A percentile compares a stretch with the other conserved stretches of the same genome.
These are phyloP conservation scores for Boletus insuetus DNA, from an alignment of 768 basidiomycete species.

Conservation along the genomic window DNA sequence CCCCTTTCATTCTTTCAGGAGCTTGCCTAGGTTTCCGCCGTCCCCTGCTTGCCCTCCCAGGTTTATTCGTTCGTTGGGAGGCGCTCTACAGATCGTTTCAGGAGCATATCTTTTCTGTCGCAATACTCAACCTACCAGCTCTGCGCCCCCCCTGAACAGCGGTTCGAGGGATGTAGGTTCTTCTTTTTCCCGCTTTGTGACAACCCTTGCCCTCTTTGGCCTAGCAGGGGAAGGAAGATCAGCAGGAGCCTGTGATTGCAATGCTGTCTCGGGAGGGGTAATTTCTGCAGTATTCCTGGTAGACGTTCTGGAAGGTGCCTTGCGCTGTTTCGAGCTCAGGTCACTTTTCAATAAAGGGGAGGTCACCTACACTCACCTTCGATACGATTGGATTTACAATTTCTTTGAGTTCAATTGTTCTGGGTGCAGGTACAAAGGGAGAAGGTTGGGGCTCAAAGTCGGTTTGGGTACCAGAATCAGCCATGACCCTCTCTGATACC, in stretches of 20 bases:
- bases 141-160: not conserved
- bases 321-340: constrained; percentile 26
- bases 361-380: constrained; percentile 15
- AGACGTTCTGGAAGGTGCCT: constrained; percentile 23
- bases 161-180: constrained; percentile 12
- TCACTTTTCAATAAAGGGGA: not conserved
- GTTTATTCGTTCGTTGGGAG: constrained; percentile 13
- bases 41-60: constrained; percentile 13
- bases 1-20: constrained; percentile 18
- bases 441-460: constrained; percentile 18
- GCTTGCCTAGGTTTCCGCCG: constrained; percentile 25
- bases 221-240: constrained; percentile 26
- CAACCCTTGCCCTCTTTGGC: constrained; percentile 30
- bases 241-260: constrained; percentile 11
- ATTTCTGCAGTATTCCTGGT: constrained; percentile 16
- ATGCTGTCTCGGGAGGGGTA: constrained; percentile 8
- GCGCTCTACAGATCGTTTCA: constrained; percentile 11
- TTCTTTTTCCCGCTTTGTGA: constrained; percentile 28
- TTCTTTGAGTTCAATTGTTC: constrained; percentile 21
- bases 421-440: constrained; percentile 4
- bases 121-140: constrained; percentile 16
- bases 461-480: constrained; percentile 29
- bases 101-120: not conserved
- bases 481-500: constrained; percentile 13
- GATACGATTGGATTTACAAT: constrained; percentile 12